phyloP scores from a whole-genome alignment of 208 protist species.

The Acanthamoeba sp. region DNA sequence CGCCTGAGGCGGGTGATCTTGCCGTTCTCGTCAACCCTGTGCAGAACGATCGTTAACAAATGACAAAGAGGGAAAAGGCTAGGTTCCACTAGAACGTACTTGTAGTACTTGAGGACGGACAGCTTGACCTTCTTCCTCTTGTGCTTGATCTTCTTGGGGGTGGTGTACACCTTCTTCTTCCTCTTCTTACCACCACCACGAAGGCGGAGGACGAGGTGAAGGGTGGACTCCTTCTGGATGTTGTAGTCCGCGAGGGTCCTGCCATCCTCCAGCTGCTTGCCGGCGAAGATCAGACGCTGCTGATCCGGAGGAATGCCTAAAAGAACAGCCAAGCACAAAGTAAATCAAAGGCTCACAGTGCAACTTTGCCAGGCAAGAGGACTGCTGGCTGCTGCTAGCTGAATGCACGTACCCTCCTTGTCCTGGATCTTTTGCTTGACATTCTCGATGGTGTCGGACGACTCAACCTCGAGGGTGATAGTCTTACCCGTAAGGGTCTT shows the following conservation, averaged over 20 bases:
- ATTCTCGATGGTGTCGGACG: slow-evolving; percentile 97
- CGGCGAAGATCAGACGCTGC: slow-evolving; percentile 95
- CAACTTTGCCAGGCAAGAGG: neutral
- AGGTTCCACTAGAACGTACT: slow-evolving; percentile 88
- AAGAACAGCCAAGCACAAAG: neutral
- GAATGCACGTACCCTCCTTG: slow-evolving; percentile 94
- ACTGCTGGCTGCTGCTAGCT: too few species aligned
- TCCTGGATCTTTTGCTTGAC: slow-evolving; percentile 99
- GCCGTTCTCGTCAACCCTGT: slow-evolving; percentile 96
- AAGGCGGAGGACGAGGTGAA: slow-evolving; percentile 98
- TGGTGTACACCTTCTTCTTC: slow-evolving; percentile 99
- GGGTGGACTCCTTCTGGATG: slow-evolving; percentile 99
- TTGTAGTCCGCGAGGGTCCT: slow-evolving; percentile 99
- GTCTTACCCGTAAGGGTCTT: slow-evolving; percentile 99
- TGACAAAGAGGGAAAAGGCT: neutral
- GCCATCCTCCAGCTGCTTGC: slow-evolving; percentile 99
- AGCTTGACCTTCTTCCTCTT: slow-evolving; percentile 99
- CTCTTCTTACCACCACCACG: slow-evolving; percentile 99
- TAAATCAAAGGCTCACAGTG: neutral
- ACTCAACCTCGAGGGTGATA: slow-evolving; percentile 98
- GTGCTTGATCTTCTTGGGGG: slow-evolving; percentile 99
- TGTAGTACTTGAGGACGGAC: slow-evolving; percentile 99
- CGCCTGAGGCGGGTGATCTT: slow-evolving; percentile 96
- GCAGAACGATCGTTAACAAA: neutral
- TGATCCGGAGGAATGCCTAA: slow-evolving; percentile 94